Percentiles rank a stretch among this genome's conserved stretches.
These are phyloP conservation scores for Trapa incisa DNA, from an alignment of 345 rosid species.

Conservation along the genomic window DNA sequence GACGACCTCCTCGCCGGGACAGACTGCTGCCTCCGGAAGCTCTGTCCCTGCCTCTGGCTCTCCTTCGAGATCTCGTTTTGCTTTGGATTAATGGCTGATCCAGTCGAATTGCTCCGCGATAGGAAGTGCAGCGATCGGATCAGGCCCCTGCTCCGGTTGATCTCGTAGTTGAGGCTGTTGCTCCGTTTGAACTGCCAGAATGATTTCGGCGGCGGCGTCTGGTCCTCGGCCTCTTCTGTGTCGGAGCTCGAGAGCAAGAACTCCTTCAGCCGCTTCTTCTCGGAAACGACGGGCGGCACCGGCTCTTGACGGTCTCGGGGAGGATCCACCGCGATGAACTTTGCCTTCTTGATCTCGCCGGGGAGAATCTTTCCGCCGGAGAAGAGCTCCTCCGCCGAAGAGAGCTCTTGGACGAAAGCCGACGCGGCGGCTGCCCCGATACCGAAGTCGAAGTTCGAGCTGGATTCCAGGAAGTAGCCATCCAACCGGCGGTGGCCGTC, in stretches of 20 bases:
- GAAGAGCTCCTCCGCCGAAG: constrained; percentile 85
- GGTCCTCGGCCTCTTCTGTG: constrained; percentile 13
- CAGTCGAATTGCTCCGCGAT: constrained; percentile 78
- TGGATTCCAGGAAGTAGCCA: constrained; percentile 33
- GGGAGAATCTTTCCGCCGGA: constrained; percentile 79
- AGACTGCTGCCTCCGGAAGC: constrained; percentile 41
- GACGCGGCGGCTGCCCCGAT: constrained; percentile 25
- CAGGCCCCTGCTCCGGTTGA: constrained; percentile 35
- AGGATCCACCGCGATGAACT: background rate
- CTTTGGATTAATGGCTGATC: constrained; percentile 54
- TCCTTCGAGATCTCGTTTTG: constrained; percentile 25
- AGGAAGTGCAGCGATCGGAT: constrained; percentile 60
- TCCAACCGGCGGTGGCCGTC: constrained; percentile 30
- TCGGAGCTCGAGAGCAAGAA: constrained; percentile 34
- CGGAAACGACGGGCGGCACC: constrained; percentile 16
- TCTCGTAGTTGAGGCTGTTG: constrained; percentile 63
- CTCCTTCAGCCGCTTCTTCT: constrained; percentile 74
- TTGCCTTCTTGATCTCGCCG: constrained; percentile 38
- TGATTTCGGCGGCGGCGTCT: constrained; percentile 18
- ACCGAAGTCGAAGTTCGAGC: constrained; percentile 60
- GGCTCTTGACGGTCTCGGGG: background rate
- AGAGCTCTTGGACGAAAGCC: constrained; percentile 32
- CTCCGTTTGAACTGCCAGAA: constrained; percentile 82
- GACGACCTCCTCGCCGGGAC: constrained; percentile 25
- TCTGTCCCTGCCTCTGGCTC: constrained; percentile 26